A percentile compares a stretch with the other conserved stretches of the same genome.
phyloP scores from a whole-genome alignment of 2,329 filamentous ascomycete genomes.

The Tolypocladium guangdongense region DNA sequence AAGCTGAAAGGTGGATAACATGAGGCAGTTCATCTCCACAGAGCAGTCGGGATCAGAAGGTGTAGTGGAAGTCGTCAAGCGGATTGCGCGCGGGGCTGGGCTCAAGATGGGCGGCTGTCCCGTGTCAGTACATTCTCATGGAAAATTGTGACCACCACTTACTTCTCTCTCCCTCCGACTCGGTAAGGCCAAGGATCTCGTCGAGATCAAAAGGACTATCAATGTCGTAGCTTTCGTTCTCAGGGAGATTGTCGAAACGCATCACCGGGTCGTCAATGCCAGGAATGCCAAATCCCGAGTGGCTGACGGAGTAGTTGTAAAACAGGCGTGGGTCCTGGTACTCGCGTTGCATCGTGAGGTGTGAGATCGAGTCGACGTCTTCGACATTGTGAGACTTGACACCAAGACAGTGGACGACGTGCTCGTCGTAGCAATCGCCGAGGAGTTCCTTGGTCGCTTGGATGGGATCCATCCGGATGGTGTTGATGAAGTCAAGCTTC shows the following conservation, averaged over 20 bases:
- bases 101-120: not conserved
- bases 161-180: slow-evolving; percentile 9
- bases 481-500: slow-evolving; percentile 11
- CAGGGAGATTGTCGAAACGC: slow-evolving; percentile 7
- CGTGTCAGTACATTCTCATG: not conserved
- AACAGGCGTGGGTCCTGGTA: slow-evolving; percentile 6
- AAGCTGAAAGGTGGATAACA: too few species aligned
- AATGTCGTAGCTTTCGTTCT: slow-evolving; percentile 12
- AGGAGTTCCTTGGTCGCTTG: slow-evolving; percentile 12
- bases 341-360: slow-evolving; percentile 7
- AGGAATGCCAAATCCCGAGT: slow-evolving; percentile 2
- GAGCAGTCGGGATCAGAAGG: not conserved
- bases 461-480: slow-evolving; percentile 6
- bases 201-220: slow-evolving; percentile 12
- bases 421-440: slow-evolving; percentile 6
- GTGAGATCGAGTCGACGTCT: slow-evolving; percentile 7
- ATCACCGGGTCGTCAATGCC: slow-evolving; percentile 2
- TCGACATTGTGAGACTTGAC: slow-evolving; percentile 7
- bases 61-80: not conserved
- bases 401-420: slow-evolving; percentile 3
- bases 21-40: too few species aligned
- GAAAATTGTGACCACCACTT: not conserved
- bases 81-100: not conserved
- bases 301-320: slow-evolving; percentile 5
- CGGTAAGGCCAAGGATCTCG: slow-evolving; percentile 7